A percentile compares a stretch with the other conserved stretches of the same genome.
Conservation (phyloP, 768 basidiomycete species). For the Chalciporus piperatus region DNA sequence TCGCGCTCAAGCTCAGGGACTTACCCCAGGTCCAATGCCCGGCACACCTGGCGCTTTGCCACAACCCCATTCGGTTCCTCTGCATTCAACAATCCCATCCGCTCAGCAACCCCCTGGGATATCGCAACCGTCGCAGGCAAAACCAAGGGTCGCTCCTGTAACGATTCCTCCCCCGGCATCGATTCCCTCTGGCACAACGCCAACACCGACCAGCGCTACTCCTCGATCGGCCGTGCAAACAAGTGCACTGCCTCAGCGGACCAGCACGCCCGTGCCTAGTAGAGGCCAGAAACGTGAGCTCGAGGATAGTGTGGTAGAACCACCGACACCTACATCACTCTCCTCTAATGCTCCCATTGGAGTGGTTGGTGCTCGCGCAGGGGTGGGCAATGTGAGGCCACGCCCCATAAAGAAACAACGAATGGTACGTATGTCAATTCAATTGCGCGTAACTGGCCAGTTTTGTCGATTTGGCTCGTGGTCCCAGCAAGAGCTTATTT, state of each 20-base stretch:
- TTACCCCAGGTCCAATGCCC: slow-evolving; percentile 20
- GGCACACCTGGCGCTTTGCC: slow-evolving; percentile 28
- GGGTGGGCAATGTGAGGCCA: slow-evolving; percentile 54
- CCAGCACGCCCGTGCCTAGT: slow-evolving; percentile 7
- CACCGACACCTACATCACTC: slow-evolving; percentile 22
- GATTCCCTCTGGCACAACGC: slow-evolving; percentile 24
- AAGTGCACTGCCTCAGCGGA: slow-evolving; percentile 25
- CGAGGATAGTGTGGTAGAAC: slow-evolving; percentile 23
- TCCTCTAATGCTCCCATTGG: slow-evolving; percentile 25
- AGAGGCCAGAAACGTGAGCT: slow-evolving; percentile 36
- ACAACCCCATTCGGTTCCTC: slow-evolving; percentile 32
- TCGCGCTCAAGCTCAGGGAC: slow-evolving; percentile 46
- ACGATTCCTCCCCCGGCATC: slow-evolving; percentile 31
- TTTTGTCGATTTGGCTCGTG: not conserved
- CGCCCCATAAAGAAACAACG: slow-evolving; percentile 75
- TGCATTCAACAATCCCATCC: slow-evolving; percentile 21
- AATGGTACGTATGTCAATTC: slow-evolving; percentile 48
- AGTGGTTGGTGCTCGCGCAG: slow-evolving; percentile 54
- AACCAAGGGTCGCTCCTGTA: slow-evolving; percentile 32
- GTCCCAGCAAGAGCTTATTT: slow-evolving; percentile 15
- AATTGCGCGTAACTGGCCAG: not conserved
- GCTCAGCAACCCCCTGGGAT: slow-evolving; percentile 23
- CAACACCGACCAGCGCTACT: slow-evolving; percentile 31
- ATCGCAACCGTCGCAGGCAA: slow-evolving; percentile 15
- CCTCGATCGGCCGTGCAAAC: slow-evolving; percentile 28